Base-by-base conservation (phyloP, 2,329 filamentous ascomycete species). In the Magnaporthiopsis incrustans region DNA sequence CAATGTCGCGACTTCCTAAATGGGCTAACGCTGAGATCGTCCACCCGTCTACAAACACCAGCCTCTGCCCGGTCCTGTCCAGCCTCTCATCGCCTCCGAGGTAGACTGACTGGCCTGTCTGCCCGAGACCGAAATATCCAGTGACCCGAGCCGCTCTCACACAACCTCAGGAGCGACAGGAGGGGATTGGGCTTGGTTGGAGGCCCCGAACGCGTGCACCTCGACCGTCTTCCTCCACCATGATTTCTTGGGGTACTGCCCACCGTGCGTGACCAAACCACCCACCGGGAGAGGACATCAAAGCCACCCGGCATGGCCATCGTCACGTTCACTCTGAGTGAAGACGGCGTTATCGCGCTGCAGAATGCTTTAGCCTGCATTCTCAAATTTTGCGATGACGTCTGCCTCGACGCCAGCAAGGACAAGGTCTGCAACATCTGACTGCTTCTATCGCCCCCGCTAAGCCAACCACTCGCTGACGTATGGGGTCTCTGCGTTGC, bases 381-480 rank as follows among this genome's bases (percentile, higher is more conserved):
- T 32, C 84, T 85, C 71, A 92, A 91, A 74, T 93, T 94, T 77
- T 90, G 88, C 73, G 90, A 94, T 69, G 85, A 89, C 59, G 89
- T 94, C 26, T 89, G 86, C 32, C 80, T 94, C 57, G 90, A 93
- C 74, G 88, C 89, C 44, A 82, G 83, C 69, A 84, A 82, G 67
- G 88, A 91, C 70, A 85, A 83, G 73, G 89, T 89, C 75, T 63
- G 73, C 65, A 50, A 56, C 8, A 27, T 62, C 50, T 25, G 35
- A 35, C 27, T 25, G 32, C 44, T 53, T 56, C 32, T 25, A n/a
- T 32, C 12, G 32, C 60, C 35, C 33, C 18, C 59, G n/a, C 27
- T 18, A 25, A 57, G 15, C 25, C 32, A 53, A n/a, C 44, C n/a
- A 22, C n/a, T 32, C 33, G 35, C n/a, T 26, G 35, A 59, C 35